Percentiles rank a stretch among this genome's conserved stretches.
phyloP scores from a whole-genome alignment of 176 grass and related monocot species.

The Melocanna baccifera region DNA sequence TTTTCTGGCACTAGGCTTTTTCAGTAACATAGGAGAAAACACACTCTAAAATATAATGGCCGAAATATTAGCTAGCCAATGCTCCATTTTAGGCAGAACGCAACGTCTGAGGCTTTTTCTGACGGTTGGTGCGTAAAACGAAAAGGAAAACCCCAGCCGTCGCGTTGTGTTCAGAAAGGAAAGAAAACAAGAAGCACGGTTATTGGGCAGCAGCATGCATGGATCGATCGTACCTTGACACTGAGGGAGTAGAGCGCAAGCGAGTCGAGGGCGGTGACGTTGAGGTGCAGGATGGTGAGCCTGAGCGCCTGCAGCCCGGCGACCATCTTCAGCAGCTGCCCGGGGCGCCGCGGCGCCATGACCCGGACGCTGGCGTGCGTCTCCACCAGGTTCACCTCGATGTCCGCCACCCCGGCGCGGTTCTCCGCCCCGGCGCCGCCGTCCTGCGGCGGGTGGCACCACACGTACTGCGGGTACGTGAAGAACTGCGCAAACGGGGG shows the following conservation, averaged over 20 bases:
- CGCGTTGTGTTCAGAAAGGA: neutral
- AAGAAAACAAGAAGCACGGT: neutral
- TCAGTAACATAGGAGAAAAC: neutral
- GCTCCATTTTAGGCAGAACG: neutral
- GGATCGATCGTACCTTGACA: slow-evolving; percentile 55
- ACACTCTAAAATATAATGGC: neutral
- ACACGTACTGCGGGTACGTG: slow-evolving; percentile 71
- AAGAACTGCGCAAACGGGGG: slow-evolving; percentile 87
- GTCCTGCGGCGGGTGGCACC: slow-evolving; percentile 42
- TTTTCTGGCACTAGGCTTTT: neutral
- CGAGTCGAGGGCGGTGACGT: slow-evolving; percentile 48
- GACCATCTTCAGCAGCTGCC: slow-evolving; percentile 73
- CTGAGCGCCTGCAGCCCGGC: slow-evolving; percentile 54
- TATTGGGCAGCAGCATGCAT: neutral
- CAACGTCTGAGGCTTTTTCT: neutral
- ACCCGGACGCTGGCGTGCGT: slow-evolving; percentile 67
- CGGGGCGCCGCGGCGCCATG: slow-evolving; percentile 47
- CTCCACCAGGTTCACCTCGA: slow-evolving; percentile 79
- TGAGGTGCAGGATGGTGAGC: slow-evolving; percentile 78
- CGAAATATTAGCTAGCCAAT: neutral
- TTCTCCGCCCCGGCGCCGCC: slow-evolving; percentile 1
- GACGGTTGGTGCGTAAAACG: neutral
- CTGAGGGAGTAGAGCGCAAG: slow-evolving; percentile 81
- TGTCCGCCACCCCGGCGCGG: slow-evolving; percentile 52
- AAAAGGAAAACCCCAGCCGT: neutral